Percentiles rank a stretch among this genome's conserved stretches.
phyloP scores from a whole-genome alignment of 805 yeast genomes.

The Candida koratica region DNA sequence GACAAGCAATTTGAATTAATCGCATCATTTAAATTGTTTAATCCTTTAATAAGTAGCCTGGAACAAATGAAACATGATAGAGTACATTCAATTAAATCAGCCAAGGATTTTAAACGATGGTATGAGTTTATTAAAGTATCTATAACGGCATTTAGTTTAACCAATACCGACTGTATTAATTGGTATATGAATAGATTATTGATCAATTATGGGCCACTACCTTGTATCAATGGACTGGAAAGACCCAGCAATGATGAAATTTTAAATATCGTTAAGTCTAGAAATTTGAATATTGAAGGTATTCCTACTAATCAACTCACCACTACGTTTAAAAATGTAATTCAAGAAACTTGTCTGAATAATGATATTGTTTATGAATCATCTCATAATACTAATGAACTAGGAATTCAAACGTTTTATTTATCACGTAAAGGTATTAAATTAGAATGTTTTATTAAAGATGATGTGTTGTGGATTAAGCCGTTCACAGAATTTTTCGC shows the following conservation, averaged over 20 bases:
- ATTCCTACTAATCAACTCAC: conserved; percentile 42
- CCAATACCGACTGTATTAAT: conserved; percentile 6
- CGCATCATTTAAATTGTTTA: conserved; percentile 34
- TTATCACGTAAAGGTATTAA: conserved; percentile 25
- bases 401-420: conserved; percentile 45
- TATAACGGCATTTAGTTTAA: background rate
- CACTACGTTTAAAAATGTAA: conserved; percentile 44
- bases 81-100: background rate
- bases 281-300: conserved; percentile 22
- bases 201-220: conserved; percentile 3
- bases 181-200: conserved; percentile 15
- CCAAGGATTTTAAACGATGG: conserved; percentile 5
- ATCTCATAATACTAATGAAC: conserved; percentile 19
- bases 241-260: conserved; percentile 5
- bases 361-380: conserved; percentile 44
- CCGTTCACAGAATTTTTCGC: conserved; percentile 1
- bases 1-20: conserved; percentile 16
- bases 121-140: conserved; percentile 2
- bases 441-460: conserved; percentile 44
- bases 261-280: background rate
- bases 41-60: conserved; percentile 27
- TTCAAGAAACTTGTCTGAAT: conserved; percentile 54
- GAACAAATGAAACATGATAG: background rate
- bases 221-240: background rate
- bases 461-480: conserved; percentile 60